These are phyloP conservation scores for Nicotiana attenuata DNA, from an alignment of 257 asterid genomes.

Conservation along the genomic window DNA sequence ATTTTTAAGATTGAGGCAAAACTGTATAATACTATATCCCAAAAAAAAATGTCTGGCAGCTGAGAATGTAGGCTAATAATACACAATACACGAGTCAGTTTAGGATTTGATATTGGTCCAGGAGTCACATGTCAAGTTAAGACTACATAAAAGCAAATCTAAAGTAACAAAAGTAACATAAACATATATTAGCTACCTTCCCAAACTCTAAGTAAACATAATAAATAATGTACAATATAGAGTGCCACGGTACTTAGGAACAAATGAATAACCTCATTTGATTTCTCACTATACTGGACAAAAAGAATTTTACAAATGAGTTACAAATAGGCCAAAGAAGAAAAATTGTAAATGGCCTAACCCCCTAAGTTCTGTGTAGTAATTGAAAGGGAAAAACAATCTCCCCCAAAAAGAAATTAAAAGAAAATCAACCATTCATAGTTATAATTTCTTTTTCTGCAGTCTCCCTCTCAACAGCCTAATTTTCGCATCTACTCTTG, in stretches of 20 bases:
- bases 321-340: neutral
- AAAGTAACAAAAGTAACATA: too few relatives aligned
- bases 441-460: constrained; percentile 47
- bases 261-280: neutral
- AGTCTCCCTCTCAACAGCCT: constrained; percentile 61
- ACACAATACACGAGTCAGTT: too few relatives aligned
- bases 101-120: too few relatives aligned
- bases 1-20: too few relatives aligned
- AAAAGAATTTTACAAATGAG: constrained; percentile 19
- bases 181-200: neutral
- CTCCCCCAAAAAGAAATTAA: neutral
- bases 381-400: neutral
- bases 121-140: too few relatives aligned
- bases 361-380: neutral
- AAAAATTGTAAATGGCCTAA: constrained; percentile 4
- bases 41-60: too few relatives aligned
- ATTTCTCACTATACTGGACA: constrained; percentile 28
- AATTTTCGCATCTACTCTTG: constrained; percentile 89
- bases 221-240: neutral
- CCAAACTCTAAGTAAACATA: neutral
- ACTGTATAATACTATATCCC: too few relatives aligned
- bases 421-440: constrained; percentile 3
- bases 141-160: too few relatives aligned
- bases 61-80: too few relatives aligned
- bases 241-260: neutral